Base-by-base conservation (phyloP, 1,139 yeast species). In the Scheffersomyces lignicola region DNA sequence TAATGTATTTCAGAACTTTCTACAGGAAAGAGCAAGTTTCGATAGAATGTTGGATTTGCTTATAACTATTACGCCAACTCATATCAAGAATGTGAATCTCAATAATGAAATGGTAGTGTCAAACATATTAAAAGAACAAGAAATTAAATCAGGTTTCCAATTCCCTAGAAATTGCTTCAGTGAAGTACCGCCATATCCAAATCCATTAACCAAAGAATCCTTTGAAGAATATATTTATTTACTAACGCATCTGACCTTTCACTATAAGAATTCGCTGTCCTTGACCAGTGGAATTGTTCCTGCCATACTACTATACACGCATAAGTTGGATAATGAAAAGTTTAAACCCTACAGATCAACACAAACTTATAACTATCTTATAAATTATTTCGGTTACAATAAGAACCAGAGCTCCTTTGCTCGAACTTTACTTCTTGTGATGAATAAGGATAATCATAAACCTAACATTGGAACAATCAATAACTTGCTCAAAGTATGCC, bases 341-440 rank as follows among this genome's bases (percentile, higher is more conserved):
- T 65, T 52, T 47, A 57, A 59, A 36, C 50, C 50, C 1, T 57
- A 40, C 37, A 47, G 76, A 25, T 61, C 67, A 10, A 63, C 57
- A 2, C 57, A 62, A 11, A 65, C 76, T 0, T 71, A 58, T 44
- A 71, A 70, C 45, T 58, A 60, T 37, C 52, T 71, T 23, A 69
- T 71, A 36, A 56, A 66, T 33, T 71, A 54, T 46, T 71, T 68
- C 48, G 77, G 76, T 4, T 56, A 41, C 39, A 62, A 56, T 36
- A 69, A 70, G 44, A 60, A 67, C 43, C 76, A 70, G 47, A 64
- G 64, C 33, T 52, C 65, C 17, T 69, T 70, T 50, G 71, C 75
- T 3, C 44, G 74, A 20, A 69, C 66, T 39, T 41, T 70, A 12
- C 47, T 69, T 9, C 46, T 70, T 25, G 70, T 65, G 25, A 68